phyloP scores from a whole-genome alignment of 2,329 filamentous ascomycete genomes.

The Hypoxylon sp. region DNA sequence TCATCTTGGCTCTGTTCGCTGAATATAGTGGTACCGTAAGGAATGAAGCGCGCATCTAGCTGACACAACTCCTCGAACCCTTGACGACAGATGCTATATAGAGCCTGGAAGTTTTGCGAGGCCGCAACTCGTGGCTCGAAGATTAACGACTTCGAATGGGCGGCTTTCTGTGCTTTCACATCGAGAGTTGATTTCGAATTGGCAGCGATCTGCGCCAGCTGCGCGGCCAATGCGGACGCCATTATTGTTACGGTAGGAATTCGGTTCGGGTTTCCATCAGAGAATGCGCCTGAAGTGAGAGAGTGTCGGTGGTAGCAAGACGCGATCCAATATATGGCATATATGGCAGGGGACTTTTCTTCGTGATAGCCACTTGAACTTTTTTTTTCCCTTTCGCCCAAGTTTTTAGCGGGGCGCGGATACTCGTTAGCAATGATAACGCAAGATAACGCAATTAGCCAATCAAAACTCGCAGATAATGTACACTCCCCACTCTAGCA shows the following conservation, averaged over 20 bases:
- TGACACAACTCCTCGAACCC: constrained; percentile 93
- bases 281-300: constrained; percentile 22
- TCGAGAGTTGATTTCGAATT: constrained; percentile 92
- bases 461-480: constrained; percentile 40
- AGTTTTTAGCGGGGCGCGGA: constrained; percentile 47
- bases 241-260: constrained; percentile 58
- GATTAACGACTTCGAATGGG: constrained; percentile 93
- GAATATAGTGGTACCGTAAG: constrained; percentile 84
- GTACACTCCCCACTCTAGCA: constrained; percentile 9
- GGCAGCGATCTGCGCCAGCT: constrained; percentile 91
- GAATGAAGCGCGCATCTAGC: constrained; percentile 81
- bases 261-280: constrained; percentile 36
- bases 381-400: constrained; percentile 32
- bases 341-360: constrained; percentile 19
- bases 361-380: constrained; percentile 34
- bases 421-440: constrained; percentile 46
- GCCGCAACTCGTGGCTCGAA: constrained; percentile 89
- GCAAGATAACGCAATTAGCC: too few species aligned
- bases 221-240: constrained; percentile 89
- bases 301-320: constrained; percentile 8
- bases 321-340: constrained; percentile 8
- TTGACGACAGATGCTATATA: constrained; percentile 87
- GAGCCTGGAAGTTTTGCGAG: constrained; percentile 87
- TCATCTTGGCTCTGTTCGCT: constrained; percentile 92
- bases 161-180: constrained; percentile 89